phyloP scores from a whole-genome alignment of 805 yeast genomes.

The Cyberlindnera japonica region DNA sequence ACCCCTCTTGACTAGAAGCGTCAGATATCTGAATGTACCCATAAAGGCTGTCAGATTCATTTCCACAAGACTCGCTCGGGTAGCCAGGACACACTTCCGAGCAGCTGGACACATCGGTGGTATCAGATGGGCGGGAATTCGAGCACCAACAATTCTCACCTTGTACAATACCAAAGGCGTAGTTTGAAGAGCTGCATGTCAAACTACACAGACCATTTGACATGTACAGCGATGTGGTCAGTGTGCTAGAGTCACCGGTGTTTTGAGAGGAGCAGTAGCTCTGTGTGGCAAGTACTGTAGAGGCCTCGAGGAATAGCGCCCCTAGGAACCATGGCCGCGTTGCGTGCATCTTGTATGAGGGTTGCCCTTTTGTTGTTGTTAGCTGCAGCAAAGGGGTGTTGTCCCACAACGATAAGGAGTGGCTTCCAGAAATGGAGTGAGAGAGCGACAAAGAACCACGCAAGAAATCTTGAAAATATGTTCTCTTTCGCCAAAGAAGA shows the following conservation, averaged over 20 bases:
- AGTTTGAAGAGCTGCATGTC: conserved; percentile 38
- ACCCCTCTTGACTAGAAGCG: neutral
- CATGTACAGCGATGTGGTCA: conserved; percentile 27
- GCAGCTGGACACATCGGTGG: conserved; percentile 34
- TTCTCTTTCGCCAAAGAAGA: no score
- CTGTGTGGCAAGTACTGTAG: neutral
- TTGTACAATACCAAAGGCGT: conserved; percentile 51
- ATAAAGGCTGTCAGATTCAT: conserved; percentile 38
- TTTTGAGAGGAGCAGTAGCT: conserved; percentile 37
- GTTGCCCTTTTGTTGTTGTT: neutral
- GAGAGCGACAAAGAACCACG: no score
- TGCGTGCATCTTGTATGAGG: neutral
- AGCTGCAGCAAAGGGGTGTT: no score
- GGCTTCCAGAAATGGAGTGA: no score
- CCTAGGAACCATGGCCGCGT: conserved; percentile 3
- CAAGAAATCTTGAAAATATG: no score
- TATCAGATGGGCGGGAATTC: conserved; percentile 42
- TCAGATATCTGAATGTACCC: conserved; percentile 43
- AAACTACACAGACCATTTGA: conserved; percentile 51
- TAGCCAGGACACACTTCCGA: conserved; percentile 42
- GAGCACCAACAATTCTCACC: conserved; percentile 61
- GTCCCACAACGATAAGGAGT: no score
- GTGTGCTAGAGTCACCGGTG: conserved; percentile 30
- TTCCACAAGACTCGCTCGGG: conserved; percentile 42
- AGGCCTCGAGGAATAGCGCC: conserved; percentile 1